A percentile compares a stretch with the other conserved stretches of the same genome.
phyloP scores from a whole-genome alignment of 306 rosid species.

The Aeschynomene evenia region DNA sequence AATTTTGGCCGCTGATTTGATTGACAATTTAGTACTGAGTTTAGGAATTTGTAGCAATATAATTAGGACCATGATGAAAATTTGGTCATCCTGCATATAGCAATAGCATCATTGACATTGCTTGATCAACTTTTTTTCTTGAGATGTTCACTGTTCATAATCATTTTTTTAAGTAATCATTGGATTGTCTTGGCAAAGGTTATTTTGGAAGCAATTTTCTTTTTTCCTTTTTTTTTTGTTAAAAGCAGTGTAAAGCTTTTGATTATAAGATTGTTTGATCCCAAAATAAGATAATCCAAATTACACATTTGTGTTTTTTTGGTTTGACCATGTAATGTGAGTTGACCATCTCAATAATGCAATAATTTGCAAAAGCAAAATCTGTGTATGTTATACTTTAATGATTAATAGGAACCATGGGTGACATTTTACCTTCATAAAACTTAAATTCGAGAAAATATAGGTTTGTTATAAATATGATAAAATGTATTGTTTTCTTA shows the following conservation, averaged over 20 bases:
- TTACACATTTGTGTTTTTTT: neutral
- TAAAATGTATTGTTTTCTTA: neutral
- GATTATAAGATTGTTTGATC: neutral
- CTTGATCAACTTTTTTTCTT: neutral
- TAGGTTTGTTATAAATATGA: neutral
- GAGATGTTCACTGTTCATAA: slow-evolving; percentile 9
- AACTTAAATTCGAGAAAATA: neutral
- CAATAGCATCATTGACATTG: neutral
- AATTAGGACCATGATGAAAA: slow-evolving; percentile 3
- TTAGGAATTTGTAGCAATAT: neutral
- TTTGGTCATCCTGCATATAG: slow-evolving; percentile 14
- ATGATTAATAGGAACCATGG: neutral
- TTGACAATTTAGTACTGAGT: neutral
- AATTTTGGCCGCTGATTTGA: slow-evolving; percentile 40
- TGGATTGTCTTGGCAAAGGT: neutral
- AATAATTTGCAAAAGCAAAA: too few relatives aligned
- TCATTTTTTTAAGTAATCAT: neutral
- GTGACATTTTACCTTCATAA: neutral
- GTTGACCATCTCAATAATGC: too few relatives aligned
- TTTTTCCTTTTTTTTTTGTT: too few relatives aligned
- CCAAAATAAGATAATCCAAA: neutral
- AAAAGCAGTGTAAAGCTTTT: neutral
- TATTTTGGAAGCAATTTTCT: neutral
- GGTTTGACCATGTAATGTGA: neutral
- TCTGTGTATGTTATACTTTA: too few relatives aligned